Evolutionary conservation across 768 basidiomycete genomes (phyloP).

Genomic region (Agrocybe praecox): DNA sequence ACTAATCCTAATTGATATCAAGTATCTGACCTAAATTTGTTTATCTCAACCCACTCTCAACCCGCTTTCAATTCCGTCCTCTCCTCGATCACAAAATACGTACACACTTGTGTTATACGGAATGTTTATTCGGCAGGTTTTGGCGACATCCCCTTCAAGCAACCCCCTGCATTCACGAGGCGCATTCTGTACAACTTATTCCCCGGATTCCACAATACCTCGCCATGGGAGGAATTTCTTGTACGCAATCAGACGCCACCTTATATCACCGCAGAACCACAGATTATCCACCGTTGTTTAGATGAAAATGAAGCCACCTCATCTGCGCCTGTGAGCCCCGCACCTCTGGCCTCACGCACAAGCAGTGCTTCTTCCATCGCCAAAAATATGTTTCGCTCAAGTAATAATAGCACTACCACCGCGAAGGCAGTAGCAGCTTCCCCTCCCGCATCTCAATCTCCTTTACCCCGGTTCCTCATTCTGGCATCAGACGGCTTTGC

Average conservation of each 20-base stretch:
- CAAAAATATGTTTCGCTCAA: slow-evolving; percentile 14
- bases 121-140: slow-evolving; percentile 45
- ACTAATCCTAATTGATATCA: slow-evolving; percentile 16
- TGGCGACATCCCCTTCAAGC: slow-evolving; percentile 74
- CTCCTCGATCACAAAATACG: slow-evolving; percentile 4
- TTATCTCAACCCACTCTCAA: slow-evolving; percentile 9
- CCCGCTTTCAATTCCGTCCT: background rate
- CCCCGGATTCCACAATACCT: slow-evolving; percentile 61
- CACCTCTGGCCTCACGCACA: slow-evolving; percentile 6
- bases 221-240: slow-evolving; percentile 69
- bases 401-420: background rate
- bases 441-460: slow-evolving; percentile 5
- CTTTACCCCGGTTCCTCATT: slow-evolving; percentile 53
- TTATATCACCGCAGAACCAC: slow-evolving; percentile 66
- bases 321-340: slow-evolving; percentile 1
- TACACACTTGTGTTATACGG: slow-evolving; percentile 8
- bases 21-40: slow-evolving; percentile 10
- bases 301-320: slow-evolving; percentile 21
- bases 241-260: slow-evolving; percentile 64
- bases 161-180: slow-evolving; percentile 68
- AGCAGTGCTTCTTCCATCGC: slow-evolving; percentile 11
- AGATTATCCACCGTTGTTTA: slow-evolving; percentile 59
- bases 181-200: slow-evolving; percentile 68
- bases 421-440: background rate
- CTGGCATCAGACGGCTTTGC: slow-evolving; percentile 70